These are phyloP conservation scores for Beta macrorhiza DNA, from an alignment of 179 eudicot genomes.

Conservation along the genomic window DNA sequence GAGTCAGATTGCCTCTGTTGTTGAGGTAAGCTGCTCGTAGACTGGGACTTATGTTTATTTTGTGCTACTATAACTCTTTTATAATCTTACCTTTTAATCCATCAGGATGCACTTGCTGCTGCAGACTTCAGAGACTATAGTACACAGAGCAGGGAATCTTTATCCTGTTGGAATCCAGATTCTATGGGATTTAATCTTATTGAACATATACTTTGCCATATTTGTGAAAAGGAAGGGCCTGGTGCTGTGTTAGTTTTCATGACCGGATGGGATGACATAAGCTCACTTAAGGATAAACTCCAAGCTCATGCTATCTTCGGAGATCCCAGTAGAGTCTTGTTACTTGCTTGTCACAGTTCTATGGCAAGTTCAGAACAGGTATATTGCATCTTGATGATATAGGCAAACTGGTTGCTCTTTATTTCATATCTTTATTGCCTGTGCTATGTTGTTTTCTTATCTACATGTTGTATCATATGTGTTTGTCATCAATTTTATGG, in stretches of 20 bases:
- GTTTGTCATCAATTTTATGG: neutral
- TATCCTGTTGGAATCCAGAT: slow-evolving; percentile 96
- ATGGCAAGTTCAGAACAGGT: slow-evolving; percentile 97
- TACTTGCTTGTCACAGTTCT: slow-evolving; percentile 94
- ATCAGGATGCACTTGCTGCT: slow-evolving; percentile 70
- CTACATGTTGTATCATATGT: neutral
- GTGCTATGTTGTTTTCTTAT: slow-evolving; percentile 3
- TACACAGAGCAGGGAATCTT: slow-evolving; percentile 62
- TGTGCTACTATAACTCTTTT: slow-evolving; percentile 7
- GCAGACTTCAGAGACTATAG: slow-evolving; percentile 69
- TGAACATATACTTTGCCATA: slow-evolving; percentile 62
- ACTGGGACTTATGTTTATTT: slow-evolving; percentile 4
- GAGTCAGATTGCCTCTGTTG: slow-evolving; percentile 82
- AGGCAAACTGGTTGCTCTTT: neutral
- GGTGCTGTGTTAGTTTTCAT: slow-evolving; percentile 85
- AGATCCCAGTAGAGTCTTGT: slow-evolving; percentile 60
- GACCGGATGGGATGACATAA: slow-evolving; percentile 99
- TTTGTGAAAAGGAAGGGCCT: slow-evolving; percentile 69
- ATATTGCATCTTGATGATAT: slow-evolving; percentile 12
- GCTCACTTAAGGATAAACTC: slow-evolving; percentile 78
- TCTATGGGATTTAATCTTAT: slow-evolving; percentile 80
- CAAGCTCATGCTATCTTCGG: slow-evolving; percentile 63
- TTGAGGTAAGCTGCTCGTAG: slow-evolving; percentile 52
- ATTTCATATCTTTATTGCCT: neutral
- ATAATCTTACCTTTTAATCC: slow-evolving; percentile 13